Evolutionary conservation across 192 early-diverging fungal genomes (phyloP).

Genomic region (Piromyces sp.): DNA sequence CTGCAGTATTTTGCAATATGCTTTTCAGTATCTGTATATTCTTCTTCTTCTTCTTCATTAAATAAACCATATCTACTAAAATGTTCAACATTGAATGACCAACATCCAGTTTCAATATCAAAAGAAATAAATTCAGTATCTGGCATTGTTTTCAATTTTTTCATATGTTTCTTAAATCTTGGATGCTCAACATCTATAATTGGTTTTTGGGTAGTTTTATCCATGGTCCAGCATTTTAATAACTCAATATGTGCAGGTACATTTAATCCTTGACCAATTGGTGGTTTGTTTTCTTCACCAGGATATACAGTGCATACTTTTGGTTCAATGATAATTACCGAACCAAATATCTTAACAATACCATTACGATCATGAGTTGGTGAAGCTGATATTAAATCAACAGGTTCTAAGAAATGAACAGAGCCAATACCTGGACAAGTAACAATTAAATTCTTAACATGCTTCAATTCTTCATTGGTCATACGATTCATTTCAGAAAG

Average conservation of each 20-base stretch:
- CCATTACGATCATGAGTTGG: constrained; percentile 23
- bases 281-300: constrained; percentile 56
- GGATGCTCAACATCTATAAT: constrained; percentile 53
- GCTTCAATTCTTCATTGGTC: constrained; percentile 44
- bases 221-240: constrained; percentile 64
- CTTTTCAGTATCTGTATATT: background rate
- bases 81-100: constrained; percentile 76
- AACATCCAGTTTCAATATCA: constrained; percentile 48
- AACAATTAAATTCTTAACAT: constrained; percentile 59
- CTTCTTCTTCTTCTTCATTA: constrained; percentile 23
- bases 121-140: constrained; percentile 70
- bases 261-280: constrained; percentile 72
- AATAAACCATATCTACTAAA: constrained; percentile 59
- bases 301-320: constrained; percentile 66
- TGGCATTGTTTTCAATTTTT: constrained; percentile 45
- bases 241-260: constrained; percentile 65
- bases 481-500: constrained; percentile 50
- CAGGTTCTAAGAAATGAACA: constrained; percentile 58
- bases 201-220: constrained; percentile 48
- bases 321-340: constrained; percentile 53
- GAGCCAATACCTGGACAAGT: constrained; percentile 48
- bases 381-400: constrained; percentile 52
- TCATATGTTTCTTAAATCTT: constrained; percentile 43
- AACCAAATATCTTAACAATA: constrained; percentile 51
- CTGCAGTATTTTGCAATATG: background rate